Evolutionary conservation across 768 basidiomycete species (phyloP), one percentile per base, ranked within the genome.

Genomic region (Strobilomyces echinocephalus): DNA sequence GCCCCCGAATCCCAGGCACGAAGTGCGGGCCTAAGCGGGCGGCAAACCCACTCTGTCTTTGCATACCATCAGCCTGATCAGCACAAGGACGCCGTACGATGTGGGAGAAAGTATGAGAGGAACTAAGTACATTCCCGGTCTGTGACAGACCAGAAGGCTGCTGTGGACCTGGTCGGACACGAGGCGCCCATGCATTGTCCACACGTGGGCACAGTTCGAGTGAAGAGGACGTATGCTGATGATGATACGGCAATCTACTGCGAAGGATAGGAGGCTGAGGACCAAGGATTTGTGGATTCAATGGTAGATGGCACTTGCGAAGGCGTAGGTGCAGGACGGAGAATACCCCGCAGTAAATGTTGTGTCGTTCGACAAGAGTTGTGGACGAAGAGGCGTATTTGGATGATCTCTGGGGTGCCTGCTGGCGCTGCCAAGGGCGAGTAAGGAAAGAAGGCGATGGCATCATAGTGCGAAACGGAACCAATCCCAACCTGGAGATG

Each of bases 221-320:
- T 0, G 68, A 66, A 52, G 63, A 61, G 14, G 59, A 56, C 11
- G 60, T 67, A n/a, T 62, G 55, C 30, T 64, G 55, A 26, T 65
- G 59, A n/a, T 58, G 53, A 40, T 53, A 46, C 5, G 57, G 33
- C 7, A 51, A 46, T 26, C 44, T 51, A 44, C 38, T 53, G 41
- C 54, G 65, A 31, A 55, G 39, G 10, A 49, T 46, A 20, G 56
- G 54, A 46, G 44, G 50, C 1, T 57, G 58, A 4, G 46, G 51
- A 38, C 45, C 41, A 4, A 46, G 10, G 24, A 45, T 31, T 8
- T 52, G 45, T 16, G 52, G 45, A 12, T 48, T 49, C 11, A 28
- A 8, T 1, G 56, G 2, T 31, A 53, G 12, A 34, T 64, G 47
- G 52, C 7, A 16, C 15, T 26, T 48, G 33, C 15, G 46, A 52